A percentile compares a stretch with the other conserved stretches of the same genome.
phyloP scores from a whole-genome alignment of 192 early-diverging fungal species.

The Gryganskiella cystojenkinii region DNA sequence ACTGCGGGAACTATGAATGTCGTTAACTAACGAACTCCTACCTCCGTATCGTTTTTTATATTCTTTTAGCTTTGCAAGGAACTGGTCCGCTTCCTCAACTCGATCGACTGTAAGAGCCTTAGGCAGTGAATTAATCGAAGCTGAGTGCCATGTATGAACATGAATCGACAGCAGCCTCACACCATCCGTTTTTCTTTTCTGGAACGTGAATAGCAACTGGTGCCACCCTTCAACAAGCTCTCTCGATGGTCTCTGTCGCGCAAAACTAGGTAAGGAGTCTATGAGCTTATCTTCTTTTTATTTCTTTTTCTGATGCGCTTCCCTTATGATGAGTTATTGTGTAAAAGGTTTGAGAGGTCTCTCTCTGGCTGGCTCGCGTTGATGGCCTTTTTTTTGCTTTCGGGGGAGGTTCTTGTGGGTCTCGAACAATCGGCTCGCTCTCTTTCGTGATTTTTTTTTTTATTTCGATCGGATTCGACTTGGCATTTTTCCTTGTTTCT shows the following conservation, averaged over 20 bases:
- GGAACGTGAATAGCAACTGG: slow-evolving; percentile 49
- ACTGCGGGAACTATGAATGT: too few relatives aligned
- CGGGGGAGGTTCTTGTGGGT: neutral
- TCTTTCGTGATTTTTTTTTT: too few relatives aligned
- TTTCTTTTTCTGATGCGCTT: neutral
- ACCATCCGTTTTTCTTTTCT: neutral
- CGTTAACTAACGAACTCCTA: neutral
- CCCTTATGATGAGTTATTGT: slow-evolving; percentile 42
- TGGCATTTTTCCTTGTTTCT: too few relatives aligned
- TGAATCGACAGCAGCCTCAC: neutral
- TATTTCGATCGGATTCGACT: too few relatives aligned
- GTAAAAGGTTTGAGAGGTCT: slow-evolving; percentile 53
- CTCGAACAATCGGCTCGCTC: slow-evolving; percentile 5
- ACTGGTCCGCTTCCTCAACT: slow-evolving; percentile 80
- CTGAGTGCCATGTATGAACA: neutral
- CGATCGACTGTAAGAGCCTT: slow-evolving; percentile 72
- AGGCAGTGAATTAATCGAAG: neutral
- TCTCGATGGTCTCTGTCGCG: slow-evolving; percentile 41
- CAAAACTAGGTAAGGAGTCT: slow-evolving; percentile 5
- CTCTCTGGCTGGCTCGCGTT: neutral
- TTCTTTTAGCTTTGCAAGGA: slow-evolving; percentile 73
- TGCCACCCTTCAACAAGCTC: slow-evolving; percentile 56
- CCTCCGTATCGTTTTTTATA: neutral
- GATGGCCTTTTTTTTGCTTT: neutral
- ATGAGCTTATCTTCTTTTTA: neutral